These are phyloP conservation scores for Tricharina praecox DNA, from an alignment of 495 filamentous ascomycete species.

Conservation along the genomic window DNA sequence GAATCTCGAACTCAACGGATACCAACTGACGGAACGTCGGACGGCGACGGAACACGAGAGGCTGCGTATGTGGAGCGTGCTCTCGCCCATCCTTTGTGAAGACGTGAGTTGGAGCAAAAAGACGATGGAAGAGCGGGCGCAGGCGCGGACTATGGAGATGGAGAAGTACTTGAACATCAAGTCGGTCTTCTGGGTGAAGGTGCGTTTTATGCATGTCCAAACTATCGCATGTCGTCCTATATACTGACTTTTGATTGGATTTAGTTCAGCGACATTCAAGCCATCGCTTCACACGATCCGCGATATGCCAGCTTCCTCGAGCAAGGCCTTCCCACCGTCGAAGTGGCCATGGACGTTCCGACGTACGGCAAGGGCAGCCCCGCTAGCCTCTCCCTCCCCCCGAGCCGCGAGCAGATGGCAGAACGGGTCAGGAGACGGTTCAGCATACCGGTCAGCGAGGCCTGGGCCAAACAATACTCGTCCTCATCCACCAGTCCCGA, in stretches of 20 bases:
- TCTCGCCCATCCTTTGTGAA: conserved; percentile 20
- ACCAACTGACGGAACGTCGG: conserved; percentile 7
- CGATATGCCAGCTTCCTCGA: conserved; percentile 12
- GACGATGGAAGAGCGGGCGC: conserved; percentile 14
- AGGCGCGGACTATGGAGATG: conserved; percentile 14
- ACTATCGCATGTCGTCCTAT: not conserved
- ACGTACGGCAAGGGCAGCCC: conserved; percentile 11
- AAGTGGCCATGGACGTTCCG: conserved; percentile 15
- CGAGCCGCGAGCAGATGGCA: conserved; percentile 18
- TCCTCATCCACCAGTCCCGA: conserved; percentile 16
- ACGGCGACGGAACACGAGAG: conserved; percentile 15
- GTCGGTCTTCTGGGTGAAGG: conserved; percentile 27
- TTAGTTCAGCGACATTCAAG: conserved; percentile 20
- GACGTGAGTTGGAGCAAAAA: conserved; percentile 10
- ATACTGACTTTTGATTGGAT: conserved; percentile 3
- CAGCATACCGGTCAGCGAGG: too few species aligned
- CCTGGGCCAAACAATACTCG: too few species aligned
- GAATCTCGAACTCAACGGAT: conserved; percentile 17
- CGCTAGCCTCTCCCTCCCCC: conserved; percentile 2
- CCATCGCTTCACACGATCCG: conserved; percentile 16
- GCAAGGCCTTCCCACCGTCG: conserved; percentile 11
- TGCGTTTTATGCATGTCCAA: conserved; percentile 1
- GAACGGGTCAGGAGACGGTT: conserved; percentile 12
- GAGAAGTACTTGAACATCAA: conserved; percentile 22
- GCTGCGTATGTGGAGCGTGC: conserved; percentile 23